Evolutionary conservation across 345 rosid species (phyloP), one percentile per base, ranked within the genome.

Genomic region (Lepidium didymum): DNA sequence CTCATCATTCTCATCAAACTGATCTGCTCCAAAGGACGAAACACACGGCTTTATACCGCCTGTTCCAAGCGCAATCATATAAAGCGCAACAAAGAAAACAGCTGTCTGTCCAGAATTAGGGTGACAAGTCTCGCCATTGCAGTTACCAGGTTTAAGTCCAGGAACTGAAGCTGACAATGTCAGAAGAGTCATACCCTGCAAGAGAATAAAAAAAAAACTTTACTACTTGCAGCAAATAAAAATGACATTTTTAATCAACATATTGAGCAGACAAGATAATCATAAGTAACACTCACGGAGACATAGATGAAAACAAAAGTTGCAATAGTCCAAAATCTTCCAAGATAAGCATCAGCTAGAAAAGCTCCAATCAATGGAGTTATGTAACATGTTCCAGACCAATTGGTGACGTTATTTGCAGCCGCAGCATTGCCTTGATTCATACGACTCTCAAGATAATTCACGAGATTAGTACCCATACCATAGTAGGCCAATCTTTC

Each of bases 401-500:
- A 94, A 56, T 91, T 89, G 0, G 96, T 87, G 56, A 85, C 95
- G 75, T 79, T 91, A 69, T 84, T 94, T 31, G 97, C 79, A 64
- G 97, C 99, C 11, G 72, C 33, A 5, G 85, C 97, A 57, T 83
- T 94, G 60, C 96, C 90, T 73, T 81, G 89, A 71, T 83, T 78
- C 52, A 94, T 80, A 50, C 83, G 90, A 2, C 53, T 53, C 73
- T 85, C 59, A 12, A 95, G 87, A 81, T 82, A 95, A 75, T 86
- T 91, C 65, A 91, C 99, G 36, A 95, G 83, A 75, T 91, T 95
- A 47, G 96, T 89, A 11, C 99, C 81, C 99, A 95, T 91, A n/a
- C 97, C 99, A 79, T 95, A 89, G 85, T 95, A 95, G 1, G 99
- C 99, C 87, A 95, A 80, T 67, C 97, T 88, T 72, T 95, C 99